Evolutionary conservation across 495 filamentous ascomycete genomes (phyloP).

Genomic region (Chaetomidium leptoderma): DNA sequence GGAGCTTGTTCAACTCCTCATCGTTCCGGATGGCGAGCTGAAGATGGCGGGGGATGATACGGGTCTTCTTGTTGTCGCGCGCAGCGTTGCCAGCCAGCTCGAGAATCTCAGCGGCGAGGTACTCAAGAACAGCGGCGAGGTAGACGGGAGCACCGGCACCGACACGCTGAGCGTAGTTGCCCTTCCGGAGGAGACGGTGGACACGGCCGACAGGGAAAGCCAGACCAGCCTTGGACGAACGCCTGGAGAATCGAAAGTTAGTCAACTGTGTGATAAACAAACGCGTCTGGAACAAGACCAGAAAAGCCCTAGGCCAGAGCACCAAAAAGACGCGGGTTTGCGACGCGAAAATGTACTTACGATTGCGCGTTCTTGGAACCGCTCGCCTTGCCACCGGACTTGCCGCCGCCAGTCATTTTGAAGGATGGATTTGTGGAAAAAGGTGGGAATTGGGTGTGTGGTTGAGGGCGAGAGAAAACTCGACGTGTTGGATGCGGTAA

Average conservation of each 20-base stretch:
- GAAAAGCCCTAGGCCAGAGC: slow-evolving; percentile 8
- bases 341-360: slow-evolving; percentile 53
- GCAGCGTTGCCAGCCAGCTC: slow-evolving; percentile 98
- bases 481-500: slow-evolving; percentile 16
- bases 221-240: slow-evolving; percentile 98
- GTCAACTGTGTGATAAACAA: slow-evolving; percentile 21
- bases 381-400: slow-evolving; percentile 97
- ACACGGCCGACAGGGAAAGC: slow-evolving; percentile 99
- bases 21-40: slow-evolving; percentile 99
- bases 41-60: slow-evolving; percentile 98
- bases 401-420: slow-evolving; percentile 99
- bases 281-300: slow-evolving; percentile 23
- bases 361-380: slow-evolving; percentile 96
- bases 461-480: slow-evolving; percentile 29
- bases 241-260: slow-evolving; percentile 53
- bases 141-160: slow-evolving; percentile 99
- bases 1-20: slow-evolving; percentile 99
- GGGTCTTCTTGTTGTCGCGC: slow-evolving; percentile 99
- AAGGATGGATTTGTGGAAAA: slow-evolving; percentile 36
- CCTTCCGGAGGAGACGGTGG: slow-evolving; percentile 98
- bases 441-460: slow-evolving; percentile 32
- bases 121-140: slow-evolving; percentile 96
- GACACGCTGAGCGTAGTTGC: slow-evolving; percentile 99
- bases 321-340: slow-evolving; percentile 2
- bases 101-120: slow-evolving; percentile 97